Base-by-base conservation (phyloP, 1,284 basidiomycete genomes). In the Puccinia sorghi region DNA sequence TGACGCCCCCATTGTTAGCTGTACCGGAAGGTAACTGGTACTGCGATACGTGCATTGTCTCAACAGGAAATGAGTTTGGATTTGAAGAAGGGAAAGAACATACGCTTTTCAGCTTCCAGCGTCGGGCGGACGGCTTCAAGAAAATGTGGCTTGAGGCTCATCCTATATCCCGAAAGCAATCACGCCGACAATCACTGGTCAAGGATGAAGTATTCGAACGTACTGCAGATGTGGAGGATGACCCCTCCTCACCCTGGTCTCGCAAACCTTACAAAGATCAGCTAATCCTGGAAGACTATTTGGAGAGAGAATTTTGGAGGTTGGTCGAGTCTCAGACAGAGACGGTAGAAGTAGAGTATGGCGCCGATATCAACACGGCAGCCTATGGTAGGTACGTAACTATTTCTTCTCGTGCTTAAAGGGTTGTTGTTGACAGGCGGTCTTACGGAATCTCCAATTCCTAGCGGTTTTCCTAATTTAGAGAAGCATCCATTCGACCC, bases 41-140 rank as follows among this genome's bases (percentile, higher is more conserved):
- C 85, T 99, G 97, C 85, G 92, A 93, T 82, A 90, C 90, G 1
- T 99, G 97, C 84, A 87, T 99, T 20, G 89, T 95, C 61, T 91
- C 90, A 39, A 97, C 93, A 0, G 95, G 96, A n/a, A 93, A 93
- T 79, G 97, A 98, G 85, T 99, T 93, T 83, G 97, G 97, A 57
- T 99, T 99, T 83, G 96, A 98, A 82, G 96, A 98, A 83, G 97
- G 97, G 74, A 92, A 98, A 85, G 95, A 97, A 81, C 96, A 99
- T 85, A 91, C 90, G 80, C 88, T 99, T 59, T 89, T 92, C 57
- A 93, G 90, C 82, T 99, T 99, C 86, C 94, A 96, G 83, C 91
- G 91, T 52, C 89, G 96, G 27, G 96, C 97, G 82, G 87, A 88
- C 37, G 92, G 92, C 80, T 99, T 99, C 86, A 89, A 93, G 79